Evolutionary conservation across 1,284 basidiomycete species (phyloP), one percentile per base, ranked within the genome.

Genomic region (Peniophora sp.): DNA sequence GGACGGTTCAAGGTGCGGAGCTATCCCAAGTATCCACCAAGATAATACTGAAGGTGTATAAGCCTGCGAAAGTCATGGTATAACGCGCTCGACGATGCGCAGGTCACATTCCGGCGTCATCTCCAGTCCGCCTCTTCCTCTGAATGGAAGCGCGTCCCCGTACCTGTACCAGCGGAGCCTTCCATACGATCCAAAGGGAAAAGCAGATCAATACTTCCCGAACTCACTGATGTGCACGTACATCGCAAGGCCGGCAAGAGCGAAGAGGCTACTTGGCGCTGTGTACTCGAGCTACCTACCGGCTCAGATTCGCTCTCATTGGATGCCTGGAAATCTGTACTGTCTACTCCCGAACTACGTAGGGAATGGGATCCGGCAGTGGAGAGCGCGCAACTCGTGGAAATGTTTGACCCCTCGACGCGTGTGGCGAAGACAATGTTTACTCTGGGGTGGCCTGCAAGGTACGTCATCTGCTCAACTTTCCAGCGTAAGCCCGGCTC

Each of bases 401-500:
- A 97, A 66, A 76, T 92, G 68, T 80, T 96, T 52, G 94, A 96
- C 63, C 83, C 85, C 24, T 78, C 80, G 53, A 96, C 93, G 3
- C 76, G 91, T 54, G 87, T 98, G 59, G 79, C 80, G 48, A 92
- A 89, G 71, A 95, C 93, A 0, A 89, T 92, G 59, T 98, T 92
- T 64, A 83, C 85, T 5, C 70, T 98, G 8, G 97, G 96, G 1
- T 98, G 96, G 96, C 96, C 96, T 52, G 93, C 92, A 50, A 96
- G 88, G 90, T 94, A 63, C 64, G 88, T 76, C 24, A 39, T 45
- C 55, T n/a, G n/a, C n/a, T 37, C 35, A 9, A 39, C 51, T 23
- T 37, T 56, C 20, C 55, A 6, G 17, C 24, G 10, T 47, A 1
- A 37, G 60, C 41, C n/a, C 34, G 34, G 34, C 34, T 36, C 34